phyloP scores from a whole-genome alignment of 1,139 yeast genomes.

The Suhomyces bribrorum region DNA sequence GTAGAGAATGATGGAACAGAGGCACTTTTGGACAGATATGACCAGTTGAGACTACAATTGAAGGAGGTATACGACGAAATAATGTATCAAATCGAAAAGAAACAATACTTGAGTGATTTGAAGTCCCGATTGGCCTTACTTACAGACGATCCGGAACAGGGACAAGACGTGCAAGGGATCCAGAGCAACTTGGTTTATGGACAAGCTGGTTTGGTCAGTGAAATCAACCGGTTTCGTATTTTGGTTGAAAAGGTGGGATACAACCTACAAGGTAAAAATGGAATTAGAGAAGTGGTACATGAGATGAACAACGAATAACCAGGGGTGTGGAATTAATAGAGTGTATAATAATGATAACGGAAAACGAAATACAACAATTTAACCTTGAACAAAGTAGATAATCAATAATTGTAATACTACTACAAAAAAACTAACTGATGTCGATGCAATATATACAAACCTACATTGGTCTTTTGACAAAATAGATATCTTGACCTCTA shows the following conservation, averaged over 20 bases:
- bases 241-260: slow-evolving; percentile 31
- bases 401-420: slow-evolving; percentile 2
- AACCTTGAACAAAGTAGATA: too few relatives aligned
- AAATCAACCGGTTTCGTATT: slow-evolving; percentile 33
- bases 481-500: too few relatives aligned
- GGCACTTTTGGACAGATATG: slow-evolving; percentile 26
- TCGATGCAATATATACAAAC: too few relatives aligned
- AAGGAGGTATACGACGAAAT: slow-evolving; percentile 21
- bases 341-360: too few relatives aligned
- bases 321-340: too few relatives aligned
- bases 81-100: slow-evolving; percentile 30
- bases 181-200: slow-evolving; percentile 17
- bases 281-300: slow-evolving; percentile 3
- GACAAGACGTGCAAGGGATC: slow-evolving; percentile 8
- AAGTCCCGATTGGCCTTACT: slow-evolving; percentile 15
- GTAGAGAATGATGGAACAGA: background rate
- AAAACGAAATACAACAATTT: too few relatives aligned
- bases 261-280: slow-evolving; percentile 7
- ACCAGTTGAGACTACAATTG: slow-evolving; percentile 23
- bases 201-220: slow-evolving; percentile 17
- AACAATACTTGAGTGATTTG: slow-evolving; percentile 27
- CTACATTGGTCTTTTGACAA: too few relatives aligned
- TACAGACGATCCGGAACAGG: slow-evolving; percentile 14
- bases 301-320: slow-evolving; percentile 12
- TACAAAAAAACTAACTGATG: background rate